Evolutionary conservation across 2,329 filamentous ascomycete species (phyloP).

Genomic region (Neonectria magnoliae): DNA sequence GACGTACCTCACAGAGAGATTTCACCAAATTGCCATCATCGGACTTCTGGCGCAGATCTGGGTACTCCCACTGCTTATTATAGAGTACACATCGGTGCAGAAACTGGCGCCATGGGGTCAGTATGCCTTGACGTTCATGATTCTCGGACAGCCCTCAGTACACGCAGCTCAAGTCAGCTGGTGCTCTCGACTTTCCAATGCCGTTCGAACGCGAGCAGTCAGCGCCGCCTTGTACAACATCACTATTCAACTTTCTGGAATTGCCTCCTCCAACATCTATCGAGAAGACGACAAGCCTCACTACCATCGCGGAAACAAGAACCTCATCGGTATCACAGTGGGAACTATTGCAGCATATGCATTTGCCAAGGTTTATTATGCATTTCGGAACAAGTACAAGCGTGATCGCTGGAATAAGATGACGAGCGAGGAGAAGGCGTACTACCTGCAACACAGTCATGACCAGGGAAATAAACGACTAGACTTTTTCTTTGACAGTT

Average conservation of each 20-base stretch:
- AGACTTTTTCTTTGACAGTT: conserved; percentile 20
- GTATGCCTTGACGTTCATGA: conserved; percentile 23
- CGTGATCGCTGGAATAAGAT: conserved; percentile 12
- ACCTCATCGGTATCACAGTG: conserved; percentile 10
- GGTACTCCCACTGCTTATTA: conserved; percentile 16
- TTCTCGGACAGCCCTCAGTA: conserved; percentile 16
- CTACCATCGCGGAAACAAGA: conserved; percentile 21
- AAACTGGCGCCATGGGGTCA: conserved; percentile 13
- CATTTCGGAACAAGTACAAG: conserved; percentile 11
- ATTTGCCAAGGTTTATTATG: conserved; percentile 22
- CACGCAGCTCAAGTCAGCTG: conserved; percentile 22
- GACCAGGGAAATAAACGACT: conserved; percentile 19
- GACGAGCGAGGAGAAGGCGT: conserved; percentile 4
- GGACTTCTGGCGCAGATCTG: conserved; percentile 18
- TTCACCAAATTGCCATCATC: conserved; percentile 21
- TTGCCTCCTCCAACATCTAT: conserved; percentile 23
- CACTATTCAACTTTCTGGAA: conserved; percentile 15
- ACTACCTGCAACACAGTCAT: conserved; percentile 1
- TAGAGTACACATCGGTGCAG: conserved; percentile 20
- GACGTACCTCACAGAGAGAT: conserved; percentile 12
- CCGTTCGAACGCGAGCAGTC: conserved; percentile 16
- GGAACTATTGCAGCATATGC: conserved; percentile 8
- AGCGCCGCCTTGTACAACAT: conserved; percentile 22
- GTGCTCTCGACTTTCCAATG: conserved; percentile 15
- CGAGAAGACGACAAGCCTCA: conserved; percentile 18